Percentiles rank a stretch among this genome's conserved stretches.
phyloP scores from a whole-genome alignment of 2,329 filamentous ascomycete genomes.

The Plectosphaerella cucumerina region DNA sequence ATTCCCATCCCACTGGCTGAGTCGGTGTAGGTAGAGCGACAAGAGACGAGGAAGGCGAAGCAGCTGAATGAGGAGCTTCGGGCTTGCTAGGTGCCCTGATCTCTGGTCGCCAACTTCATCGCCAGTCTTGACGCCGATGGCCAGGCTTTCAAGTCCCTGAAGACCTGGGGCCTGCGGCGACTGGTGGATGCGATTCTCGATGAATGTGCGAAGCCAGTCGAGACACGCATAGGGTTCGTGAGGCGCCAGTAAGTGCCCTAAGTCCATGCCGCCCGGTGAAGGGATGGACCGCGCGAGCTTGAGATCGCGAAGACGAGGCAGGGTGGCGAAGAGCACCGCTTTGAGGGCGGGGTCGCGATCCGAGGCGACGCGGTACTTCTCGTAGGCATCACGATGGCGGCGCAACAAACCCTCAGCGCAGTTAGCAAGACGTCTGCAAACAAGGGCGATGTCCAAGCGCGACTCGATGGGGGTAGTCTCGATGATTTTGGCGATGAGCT shows the following conservation, averaged over 20 bases:
- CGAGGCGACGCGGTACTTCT: background rate
- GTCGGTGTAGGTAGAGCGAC: constrained; percentile 1
- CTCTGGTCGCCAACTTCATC: background rate
- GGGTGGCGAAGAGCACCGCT: background rate
- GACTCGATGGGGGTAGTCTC: background rate
- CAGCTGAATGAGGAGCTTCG: background rate
- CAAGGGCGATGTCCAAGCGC: constrained; percentile 1
- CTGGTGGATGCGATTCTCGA: background rate
- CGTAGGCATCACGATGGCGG: constrained; percentile 1
- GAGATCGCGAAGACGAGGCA: background rate
- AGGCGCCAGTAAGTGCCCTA: background rate
- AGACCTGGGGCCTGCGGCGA: background rate
- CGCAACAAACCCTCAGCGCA: background rate
- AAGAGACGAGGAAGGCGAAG: background rate
- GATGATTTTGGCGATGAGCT: constrained; percentile 5
- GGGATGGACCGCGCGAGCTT: background rate
- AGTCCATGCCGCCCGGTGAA: background rate
- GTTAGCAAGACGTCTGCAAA: constrained; percentile 1
- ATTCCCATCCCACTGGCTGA: background rate
- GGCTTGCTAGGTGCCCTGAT: background rate
- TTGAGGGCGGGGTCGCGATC: constrained; percentile 2
- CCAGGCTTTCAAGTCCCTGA: background rate
- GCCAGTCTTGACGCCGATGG: background rate
- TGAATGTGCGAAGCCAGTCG: background rate
- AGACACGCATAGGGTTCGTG: background rate